phyloP scores from a whole-genome alignment of 2,329 filamentous ascomycete species.

The Calonectria henricotiae region DNA sequence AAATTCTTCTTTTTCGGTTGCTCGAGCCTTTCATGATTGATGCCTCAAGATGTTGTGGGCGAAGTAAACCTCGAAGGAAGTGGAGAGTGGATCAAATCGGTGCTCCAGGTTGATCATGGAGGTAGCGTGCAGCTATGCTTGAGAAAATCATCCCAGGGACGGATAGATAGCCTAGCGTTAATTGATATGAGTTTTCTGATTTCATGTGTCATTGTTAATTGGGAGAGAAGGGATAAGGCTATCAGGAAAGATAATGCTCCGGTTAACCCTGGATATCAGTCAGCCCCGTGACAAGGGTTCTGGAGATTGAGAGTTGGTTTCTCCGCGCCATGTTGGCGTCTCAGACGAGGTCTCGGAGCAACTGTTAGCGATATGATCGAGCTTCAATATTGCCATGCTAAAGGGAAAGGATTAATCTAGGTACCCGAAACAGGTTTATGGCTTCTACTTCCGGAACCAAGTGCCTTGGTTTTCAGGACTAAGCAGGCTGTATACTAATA shows the following conservation, averaged over 20 bases:
- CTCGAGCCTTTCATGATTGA: not conserved
- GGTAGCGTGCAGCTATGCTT: not conserved
- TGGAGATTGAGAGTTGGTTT: not conserved
- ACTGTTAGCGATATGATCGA: not conserved
- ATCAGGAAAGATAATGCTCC: conserved; percentile 2
- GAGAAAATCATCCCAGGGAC: conserved; percentile 2
- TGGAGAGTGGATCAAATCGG: not conserved
- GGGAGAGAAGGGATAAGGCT: conserved; percentile 15
- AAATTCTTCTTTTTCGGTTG: not conserved
- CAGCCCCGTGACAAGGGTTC: not conserved
- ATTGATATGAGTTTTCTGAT: conserved; percentile 12
- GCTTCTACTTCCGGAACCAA: not conserved
- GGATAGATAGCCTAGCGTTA: conserved; percentile 39
- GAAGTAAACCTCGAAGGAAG: not conserved
- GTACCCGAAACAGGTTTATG: no score
- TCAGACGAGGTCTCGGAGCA: conserved; percentile 18
- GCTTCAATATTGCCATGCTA: not conserved
- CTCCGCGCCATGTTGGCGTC: conserved; percentile 1
- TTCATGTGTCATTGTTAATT: conserved; percentile 29
- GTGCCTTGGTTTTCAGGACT: no score
- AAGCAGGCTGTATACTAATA: not conserved
- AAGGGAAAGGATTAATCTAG: not conserved
- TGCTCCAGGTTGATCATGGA: conserved; percentile 2
- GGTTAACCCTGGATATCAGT: not conserved
- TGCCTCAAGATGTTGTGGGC: not conserved